Base-by-base conservation (phyloP, 1,284 basidiomycete species). In the Ganoderma lucidum region DNA sequence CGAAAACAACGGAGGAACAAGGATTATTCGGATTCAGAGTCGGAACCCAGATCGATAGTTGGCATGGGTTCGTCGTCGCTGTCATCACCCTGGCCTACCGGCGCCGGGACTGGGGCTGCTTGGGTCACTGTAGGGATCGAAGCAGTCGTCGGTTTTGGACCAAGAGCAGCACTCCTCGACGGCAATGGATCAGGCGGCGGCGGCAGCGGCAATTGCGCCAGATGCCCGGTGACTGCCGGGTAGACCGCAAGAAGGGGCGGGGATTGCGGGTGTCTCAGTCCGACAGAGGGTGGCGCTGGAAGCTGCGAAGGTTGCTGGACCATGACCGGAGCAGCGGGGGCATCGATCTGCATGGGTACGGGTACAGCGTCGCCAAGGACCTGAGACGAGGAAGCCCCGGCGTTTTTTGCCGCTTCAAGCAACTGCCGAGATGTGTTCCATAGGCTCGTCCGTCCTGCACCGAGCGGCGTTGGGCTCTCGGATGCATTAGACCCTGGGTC, bases 41-140 rank as follows among this genome's bases (percentile, higher is more conserved):
- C 87, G 6, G 87, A 88, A 63, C 78, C 84, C 74, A 87, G 74
- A 73, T 88, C 81, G 32, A 89, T 86, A 42, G 80, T 74, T 1
- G 90, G 89, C 74, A 91, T 84, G 35, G 82, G 83, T 76, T 87
- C 87, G 71, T 86, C 85, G 30, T 85, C 87, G 3, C 81, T 82
- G 23, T 81, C 80, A 32, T 82, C 82, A 17, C 35, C 30, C 53
- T 56, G 53, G 15, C 32, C 53, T 17, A 15, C 35, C 53, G 17
- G 53, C 28, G 80, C 80, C 41, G 78, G 71, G 23, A 67, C 64
- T 73, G 77, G 28, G 4, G 44, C 10, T 41, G 35, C 62, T 12
- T 59, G 63, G 39, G 64, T 30, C 42, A 67, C 39, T 19, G 28
- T 14, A 15, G 60, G 65, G 56, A 23, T 63, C 39, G 67, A 64